phyloP scores from a whole-genome alignment of 2,329 filamentous ascomycete genomes.

The Biscogniauxia marginata region DNA sequence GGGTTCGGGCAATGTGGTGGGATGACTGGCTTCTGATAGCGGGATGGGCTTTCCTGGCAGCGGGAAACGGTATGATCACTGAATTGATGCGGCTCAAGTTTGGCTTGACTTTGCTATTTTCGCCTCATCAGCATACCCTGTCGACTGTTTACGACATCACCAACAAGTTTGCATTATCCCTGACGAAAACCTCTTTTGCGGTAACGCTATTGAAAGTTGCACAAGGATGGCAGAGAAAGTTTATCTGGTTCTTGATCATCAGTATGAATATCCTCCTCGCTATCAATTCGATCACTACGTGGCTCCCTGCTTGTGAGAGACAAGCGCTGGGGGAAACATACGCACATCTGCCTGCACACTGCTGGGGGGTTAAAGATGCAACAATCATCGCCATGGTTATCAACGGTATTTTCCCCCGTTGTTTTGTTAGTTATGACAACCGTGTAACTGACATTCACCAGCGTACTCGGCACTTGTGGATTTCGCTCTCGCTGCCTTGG shows the following conservation, averaged over 20 bases:
- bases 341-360: not conserved
- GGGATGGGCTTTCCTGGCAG: constrained; percentile 16
- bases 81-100: constrained; percentile 12
- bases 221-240: not conserved
- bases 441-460: constrained; percentile 5
- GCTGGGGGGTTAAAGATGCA: not conserved
- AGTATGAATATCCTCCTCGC: constrained; percentile 8
- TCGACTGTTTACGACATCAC: constrained; percentile 7
- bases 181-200: constrained; percentile 25
- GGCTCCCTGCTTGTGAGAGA: not conserved
- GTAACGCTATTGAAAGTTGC: constrained; percentile 13
- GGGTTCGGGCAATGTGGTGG: constrained; percentile 20
- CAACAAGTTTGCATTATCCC: constrained; percentile 10
- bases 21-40: constrained; percentile 24
- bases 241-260: constrained; percentile 15
- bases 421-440: not conserved
- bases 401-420: not conserved
- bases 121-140: constrained; percentile 2
- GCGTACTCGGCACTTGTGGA: constrained; percentile 28
- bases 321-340: not conserved
- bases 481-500: constrained; percentile 29
- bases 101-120: constrained; percentile 5
- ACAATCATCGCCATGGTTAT: not conserved
- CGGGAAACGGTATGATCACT: constrained; percentile 6
- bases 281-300: not conserved